These are phyloP conservation scores for Tilletia indica DNA, from an alignment of 1,284 basidiomycete species.

Conservation along the genomic window DNA sequence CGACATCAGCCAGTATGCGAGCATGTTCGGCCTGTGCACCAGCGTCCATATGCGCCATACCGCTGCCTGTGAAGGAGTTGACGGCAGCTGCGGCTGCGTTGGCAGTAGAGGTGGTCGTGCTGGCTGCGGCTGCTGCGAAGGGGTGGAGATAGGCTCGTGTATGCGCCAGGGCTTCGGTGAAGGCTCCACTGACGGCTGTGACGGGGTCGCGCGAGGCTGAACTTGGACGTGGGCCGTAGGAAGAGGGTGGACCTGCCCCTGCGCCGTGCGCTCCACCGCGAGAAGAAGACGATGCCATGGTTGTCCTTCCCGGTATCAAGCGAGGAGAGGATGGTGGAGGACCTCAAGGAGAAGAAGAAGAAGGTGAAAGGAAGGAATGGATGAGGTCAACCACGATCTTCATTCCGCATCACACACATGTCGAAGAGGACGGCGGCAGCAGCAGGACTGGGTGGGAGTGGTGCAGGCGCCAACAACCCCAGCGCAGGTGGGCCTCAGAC, in stretches of 20 bases:
- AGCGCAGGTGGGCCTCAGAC: background rate
- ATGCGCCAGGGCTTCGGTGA: slow-evolving; percentile 36
- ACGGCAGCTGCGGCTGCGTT: slow-evolving; percentile 17
- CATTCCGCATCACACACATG: background rate
- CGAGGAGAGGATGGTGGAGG: background rate
- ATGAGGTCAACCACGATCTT: background rate
- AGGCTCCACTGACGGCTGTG: slow-evolving; percentile 13
- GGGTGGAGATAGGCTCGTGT: slow-evolving; percentile 44
- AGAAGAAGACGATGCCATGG: background rate
- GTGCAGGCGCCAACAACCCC: background rate
- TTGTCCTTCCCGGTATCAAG: background rate
- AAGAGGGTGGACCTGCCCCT: background rate
- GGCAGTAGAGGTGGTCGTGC: slow-evolving; percentile 18
- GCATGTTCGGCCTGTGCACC: slow-evolving; percentile 29
- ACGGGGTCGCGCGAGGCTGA: slow-evolving; percentile 10
- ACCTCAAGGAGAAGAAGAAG: background rate
- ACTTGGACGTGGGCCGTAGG: background rate
- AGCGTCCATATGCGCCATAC: background rate
- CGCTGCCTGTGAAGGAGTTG: slow-evolving; percentile 14
- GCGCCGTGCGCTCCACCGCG: background rate
- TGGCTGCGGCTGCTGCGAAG: slow-evolving; percentile 32
- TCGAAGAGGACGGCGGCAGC: background rate
- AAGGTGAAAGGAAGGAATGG: background rate
- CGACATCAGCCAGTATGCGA: slow-evolving; percentile 52
- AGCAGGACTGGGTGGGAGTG: background rate